Percentiles rank a stretch among this genome's conserved stretches.
phyloP scores from a whole-genome alignment of 2,329 filamentous ascomycete species.

The Neofusicoccum cordaticola region DNA sequence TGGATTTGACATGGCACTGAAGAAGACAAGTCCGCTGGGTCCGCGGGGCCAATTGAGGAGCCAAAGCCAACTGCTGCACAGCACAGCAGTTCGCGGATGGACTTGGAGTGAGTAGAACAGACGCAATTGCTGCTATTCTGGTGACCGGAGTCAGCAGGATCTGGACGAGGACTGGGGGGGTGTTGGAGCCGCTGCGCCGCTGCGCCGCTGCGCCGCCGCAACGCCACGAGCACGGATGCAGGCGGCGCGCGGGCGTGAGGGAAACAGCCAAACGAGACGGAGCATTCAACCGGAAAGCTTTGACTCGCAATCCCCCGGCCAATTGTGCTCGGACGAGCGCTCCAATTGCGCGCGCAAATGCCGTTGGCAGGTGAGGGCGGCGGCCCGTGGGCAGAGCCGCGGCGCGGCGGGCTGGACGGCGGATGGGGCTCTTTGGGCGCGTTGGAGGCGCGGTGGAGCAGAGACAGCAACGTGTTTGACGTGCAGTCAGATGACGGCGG shows the following conservation, averaged over 20 bases:
- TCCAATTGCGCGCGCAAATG: too few species aligned
- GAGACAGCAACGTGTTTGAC: slow-evolving; percentile 3
- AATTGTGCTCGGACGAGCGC: too few species aligned
- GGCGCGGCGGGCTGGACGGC: neutral
- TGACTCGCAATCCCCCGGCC: too few species aligned
- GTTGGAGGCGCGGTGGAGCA: neutral
- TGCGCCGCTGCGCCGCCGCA: neutral
- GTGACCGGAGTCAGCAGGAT: neutral
- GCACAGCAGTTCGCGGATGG: neutral
- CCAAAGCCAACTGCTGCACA: neutral
- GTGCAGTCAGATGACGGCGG: neutral
- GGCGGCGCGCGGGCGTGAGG: neutral
- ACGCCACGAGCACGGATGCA: neutral
- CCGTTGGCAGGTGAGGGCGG: too few species aligned
- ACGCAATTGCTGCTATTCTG: neutral
- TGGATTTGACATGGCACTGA: too few species aligned
- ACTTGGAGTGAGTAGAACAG: neutral
- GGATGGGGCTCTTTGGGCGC: neutral
- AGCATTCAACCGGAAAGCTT: too few species aligned
- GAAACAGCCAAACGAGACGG: neutral
- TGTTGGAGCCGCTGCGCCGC: neutral
- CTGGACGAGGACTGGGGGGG: neutral
- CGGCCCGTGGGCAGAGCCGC: too few species aligned
- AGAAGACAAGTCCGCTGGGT: neutral
- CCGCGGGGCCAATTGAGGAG: neutral